Conservation (phyloP, 768 basidiomycete species). For the Suillus decipiens region DNA sequence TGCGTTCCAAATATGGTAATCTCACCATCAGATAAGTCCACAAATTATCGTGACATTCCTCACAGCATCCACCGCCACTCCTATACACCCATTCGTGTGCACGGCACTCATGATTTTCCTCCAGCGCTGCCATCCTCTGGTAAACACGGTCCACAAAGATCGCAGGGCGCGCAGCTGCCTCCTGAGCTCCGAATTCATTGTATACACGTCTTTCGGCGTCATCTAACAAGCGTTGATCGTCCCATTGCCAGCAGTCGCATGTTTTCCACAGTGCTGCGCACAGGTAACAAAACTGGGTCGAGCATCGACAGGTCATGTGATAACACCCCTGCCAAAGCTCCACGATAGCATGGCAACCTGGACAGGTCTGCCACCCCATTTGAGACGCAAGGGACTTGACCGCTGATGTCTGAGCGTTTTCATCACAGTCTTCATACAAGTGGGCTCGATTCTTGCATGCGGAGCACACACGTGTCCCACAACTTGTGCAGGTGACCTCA, state of each 20-base stretch:
- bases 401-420: conserved; percentile 43
- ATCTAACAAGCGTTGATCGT: conserved; percentile 44
- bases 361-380: conserved; percentile 64
- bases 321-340: conserved; percentile 61
- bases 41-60: conserved; percentile 44
- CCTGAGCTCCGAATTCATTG: conserved; percentile 24
- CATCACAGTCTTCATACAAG: conserved; percentile 38
- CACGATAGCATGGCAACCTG: conserved; percentile 54
- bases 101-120: conserved; percentile 56
- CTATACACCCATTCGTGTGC: conserved; percentile 47
- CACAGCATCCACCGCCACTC: conserved; percentile 45
- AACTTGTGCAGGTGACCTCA: conserved; percentile 41
- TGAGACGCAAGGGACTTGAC: conserved; percentile 46
- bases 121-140: conserved; percentile 37
- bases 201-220: conserved; percentile 27
- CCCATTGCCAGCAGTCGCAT: conserved; percentile 65
- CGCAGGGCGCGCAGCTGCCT: conserved; percentile 17
- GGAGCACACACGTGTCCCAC: conserved; percentile 43
- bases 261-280: conserved; percentile 65
- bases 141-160: conserved; percentile 22
- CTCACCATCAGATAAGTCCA: conserved; percentile 49
- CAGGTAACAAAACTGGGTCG: conserved; percentile 61
- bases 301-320: conserved; percentile 60
- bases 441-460: conserved; percentile 53
- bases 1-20: background rate